A percentile compares a stretch with the other conserved stretches of the same genome.
Conservation (phyloP, 768 basidiomycete genomes). For the Serendipita sp. region DNA sequence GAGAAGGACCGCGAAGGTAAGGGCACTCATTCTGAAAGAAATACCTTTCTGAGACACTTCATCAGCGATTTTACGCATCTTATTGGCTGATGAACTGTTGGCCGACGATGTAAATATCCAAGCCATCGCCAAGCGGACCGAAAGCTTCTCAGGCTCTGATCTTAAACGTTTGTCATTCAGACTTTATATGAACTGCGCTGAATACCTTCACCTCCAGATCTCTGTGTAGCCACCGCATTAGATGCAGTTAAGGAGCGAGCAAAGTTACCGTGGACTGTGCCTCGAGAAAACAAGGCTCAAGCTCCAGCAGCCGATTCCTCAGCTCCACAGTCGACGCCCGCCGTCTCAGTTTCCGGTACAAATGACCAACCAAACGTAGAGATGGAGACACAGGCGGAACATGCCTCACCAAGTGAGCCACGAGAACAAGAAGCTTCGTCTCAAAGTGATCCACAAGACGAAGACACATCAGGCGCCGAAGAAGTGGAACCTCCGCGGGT, state of each 20-base stretch:
- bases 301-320: neutral
- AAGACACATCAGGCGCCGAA: neutral
- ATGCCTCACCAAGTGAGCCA: neutral
- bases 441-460: neutral
- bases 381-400: neutral
- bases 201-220: conserved; percentile 34
- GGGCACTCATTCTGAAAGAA: conserved; percentile 13
- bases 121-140: conserved; percentile 51
- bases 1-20: conserved; percentile 70
- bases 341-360: neutral
- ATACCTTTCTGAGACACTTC: conserved; percentile 6
- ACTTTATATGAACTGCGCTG: conserved; percentile 3
- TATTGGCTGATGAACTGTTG: conserved; percentile 66
- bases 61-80: conserved; percentile 72
- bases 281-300: neutral
- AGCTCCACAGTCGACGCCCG: neutral
- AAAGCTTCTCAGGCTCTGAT: conserved; percentile 86
- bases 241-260: conserved; percentile 81
- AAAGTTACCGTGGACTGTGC: conserved; percentile 54
- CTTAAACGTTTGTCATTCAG: conserved; percentile 56
- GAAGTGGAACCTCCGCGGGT: conserved; percentile 20
- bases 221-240: conserved; percentile 84
- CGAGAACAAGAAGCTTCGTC: neutral
- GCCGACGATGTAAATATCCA: conserved; percentile 46
- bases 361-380: conserved; percentile 3